Conservation (phyloP, 257 asterid species). For the Nicotiana undulata region DNA sequence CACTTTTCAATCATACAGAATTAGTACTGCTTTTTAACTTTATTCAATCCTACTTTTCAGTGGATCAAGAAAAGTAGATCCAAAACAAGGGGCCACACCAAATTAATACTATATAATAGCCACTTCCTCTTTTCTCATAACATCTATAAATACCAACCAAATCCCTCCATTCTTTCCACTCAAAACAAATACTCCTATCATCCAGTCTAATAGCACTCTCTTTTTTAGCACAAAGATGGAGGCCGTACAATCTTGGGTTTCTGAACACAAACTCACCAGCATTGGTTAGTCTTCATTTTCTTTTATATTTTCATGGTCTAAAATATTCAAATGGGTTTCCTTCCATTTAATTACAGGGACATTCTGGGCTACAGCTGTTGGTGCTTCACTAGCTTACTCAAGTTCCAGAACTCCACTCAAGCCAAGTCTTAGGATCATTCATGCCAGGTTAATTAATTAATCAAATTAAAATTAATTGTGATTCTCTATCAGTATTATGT, state of each 20-base stretch:
- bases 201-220: not conserved
- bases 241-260: conserved; percentile 59
- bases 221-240: conserved; percentile 32
- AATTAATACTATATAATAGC: not conserved
- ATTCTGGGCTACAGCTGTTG: conserved; percentile 70
- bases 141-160: conserved; percentile 8
- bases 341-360: conserved; percentile 23
- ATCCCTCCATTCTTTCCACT: not conserved
- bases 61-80: conserved; percentile 5
- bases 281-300: conserved; percentile 30
- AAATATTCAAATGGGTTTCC: not conserved
- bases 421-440: conserved; percentile 72
- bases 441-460: conserved; percentile 52
- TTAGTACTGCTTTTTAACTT: not conserved
- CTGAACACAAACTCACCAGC: conserved; percentile 65
- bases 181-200: not conserved
- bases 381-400: conserved; percentile 52
- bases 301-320: too few relatives aligned
- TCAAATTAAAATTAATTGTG: not conserved
- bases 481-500: not conserved
- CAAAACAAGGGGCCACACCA: conserved; percentile 35
- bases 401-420: conserved; percentile 39
- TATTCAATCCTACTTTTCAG: not conserved
- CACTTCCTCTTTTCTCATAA: not conserved
- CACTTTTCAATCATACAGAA: not conserved